Evolutionary conservation across 164 flowering plant species (phyloP).

Genomic region (Vitis riparia): DNA sequence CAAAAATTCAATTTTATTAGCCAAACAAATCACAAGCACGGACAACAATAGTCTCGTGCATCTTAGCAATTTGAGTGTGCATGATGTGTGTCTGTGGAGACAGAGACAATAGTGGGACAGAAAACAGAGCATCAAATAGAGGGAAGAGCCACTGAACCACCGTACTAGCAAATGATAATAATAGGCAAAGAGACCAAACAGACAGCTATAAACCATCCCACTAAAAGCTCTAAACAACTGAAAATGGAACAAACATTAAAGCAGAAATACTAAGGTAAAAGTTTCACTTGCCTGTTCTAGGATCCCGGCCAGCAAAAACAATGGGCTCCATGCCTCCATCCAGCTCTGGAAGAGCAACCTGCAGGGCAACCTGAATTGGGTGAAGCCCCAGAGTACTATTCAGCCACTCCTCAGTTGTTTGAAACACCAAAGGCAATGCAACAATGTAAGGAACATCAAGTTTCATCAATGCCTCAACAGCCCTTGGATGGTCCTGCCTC

Average conservation of each 20-base stretch:
- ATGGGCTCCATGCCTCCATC: slow-evolving; percentile 99
- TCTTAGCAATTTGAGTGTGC: neutral
- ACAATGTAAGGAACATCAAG: slow-evolving; percentile 96
- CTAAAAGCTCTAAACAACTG: neutral
- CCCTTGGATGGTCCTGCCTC: slow-evolving; percentile 97
- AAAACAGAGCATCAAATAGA: too few relatives aligned
- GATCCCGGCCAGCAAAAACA: slow-evolving; percentile 95
- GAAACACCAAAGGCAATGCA: slow-evolving; percentile 94
- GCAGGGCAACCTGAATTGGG: slow-evolving; percentile 98
- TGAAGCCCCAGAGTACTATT: slow-evolving; percentile 93
- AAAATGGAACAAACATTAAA: neutral
- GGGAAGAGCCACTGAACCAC: too few relatives aligned
- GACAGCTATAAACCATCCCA: neutral
- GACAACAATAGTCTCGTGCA: neutral
- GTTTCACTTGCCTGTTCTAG: slow-evolving; percentile 69
- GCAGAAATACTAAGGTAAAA: neutral
- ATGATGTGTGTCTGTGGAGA: neutral
- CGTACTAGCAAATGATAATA: neutral
- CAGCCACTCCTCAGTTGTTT: slow-evolving; percentile 98
- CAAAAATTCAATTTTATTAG: neutral
- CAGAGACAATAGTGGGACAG: too few relatives aligned
- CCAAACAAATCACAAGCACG: neutral
- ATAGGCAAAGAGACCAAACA: neutral
- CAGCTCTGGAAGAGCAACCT: slow-evolving; percentile 98
- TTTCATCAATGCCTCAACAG: slow-evolving; percentile 87